Base-by-base conservation (phyloP, 139 green algal genomes). In the Chlamydomonas eustigma region DNA sequence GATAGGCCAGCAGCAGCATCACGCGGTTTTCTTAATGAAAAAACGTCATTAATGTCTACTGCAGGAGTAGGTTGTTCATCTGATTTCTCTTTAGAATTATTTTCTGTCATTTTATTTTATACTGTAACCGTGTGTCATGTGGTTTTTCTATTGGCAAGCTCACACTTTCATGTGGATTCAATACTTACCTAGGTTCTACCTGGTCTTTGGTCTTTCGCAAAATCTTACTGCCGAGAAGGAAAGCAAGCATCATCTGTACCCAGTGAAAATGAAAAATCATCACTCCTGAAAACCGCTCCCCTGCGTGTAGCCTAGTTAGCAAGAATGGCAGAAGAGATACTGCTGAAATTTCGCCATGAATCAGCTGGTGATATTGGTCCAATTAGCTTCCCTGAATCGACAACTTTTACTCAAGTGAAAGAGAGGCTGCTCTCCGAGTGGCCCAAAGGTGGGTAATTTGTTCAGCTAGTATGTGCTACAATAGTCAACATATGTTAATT, bases 1-100 rank as follows among this genome's bases (percentile, higher is more conserved):
- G 75, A 50, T 0, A 92, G 3, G 33, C 89, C 89, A 5, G 89
- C 84, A 58, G 76, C 44, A 3, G 51, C 70, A 35, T 90, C 85
- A 24, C 75, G 75, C 0, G 87, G 89, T 8, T 87, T 80, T 4
- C 79, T 50, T 25, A 95, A 78, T 3, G 79, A 85, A 74, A 95
- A 92, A 4, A 93, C 87, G 31, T 91, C 91, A 37, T 79, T 78
- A 24, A 91, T 89, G 74, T 91, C 71, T 0, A 84, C 51, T 12
- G 75, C 44, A 50, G 66, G 8, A 22, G 8, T 28, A 8, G n/a
- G 18, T 32, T 70, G 24, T 28, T 37, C 18, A 37, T 70, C 28
- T 18, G n/a, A 22, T 37, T 28, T 70, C 32, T 31, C 25, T 70
- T 22, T 28, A 18, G 30, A 4, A 51, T 50, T 51, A 6, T 73